Evolutionary conservation across 1,284 basidiomycete species (phyloP), one percentile per base, ranked within the genome.

Genomic region (Moesziomyces sp.): DNA sequence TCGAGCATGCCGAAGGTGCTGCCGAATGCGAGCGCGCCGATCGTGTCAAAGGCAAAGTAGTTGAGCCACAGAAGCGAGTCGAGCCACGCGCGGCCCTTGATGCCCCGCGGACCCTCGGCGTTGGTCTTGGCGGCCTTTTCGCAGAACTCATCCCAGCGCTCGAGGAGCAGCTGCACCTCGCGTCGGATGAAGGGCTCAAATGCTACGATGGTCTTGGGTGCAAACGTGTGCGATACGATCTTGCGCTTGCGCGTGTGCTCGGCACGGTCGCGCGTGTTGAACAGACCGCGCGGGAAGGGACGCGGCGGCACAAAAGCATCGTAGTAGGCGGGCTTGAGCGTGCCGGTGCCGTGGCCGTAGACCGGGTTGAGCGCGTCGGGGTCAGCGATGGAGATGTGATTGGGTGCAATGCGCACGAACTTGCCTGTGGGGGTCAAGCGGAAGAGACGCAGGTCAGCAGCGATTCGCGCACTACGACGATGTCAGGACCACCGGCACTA

Each of bases 241-340:
- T 93, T 94, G 84, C 93, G 89, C 85, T 94, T 94, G 58, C 93
- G 89, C 0, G 93, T 88, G 84, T 97, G 94, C 74, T 94, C 92
- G 6, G 85, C 83, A 48, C 93, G 88, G 79, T 91, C 90, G 48
- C 93, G 89, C 2, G 93, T 93, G 86, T 93, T 94, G 89, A 95
- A 94, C 38, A 93, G 86, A 1, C 91, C 79, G 18, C 79, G 73
- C 0, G 77, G 74, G 57, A 79, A 77, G 9, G 76, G 76, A 10
- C 90, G 52, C 46, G 80, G 74, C 11, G 80, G 66, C 18, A 71
- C 91, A 74, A 88, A 92, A 7, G 91, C 90, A 64, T 92, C 92
- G 85, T 94, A 93, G 85, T 93, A 82, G 13, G 59, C 61, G 7
- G 72, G 58, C 58, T 82, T 79, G 34, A 76, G 64, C 13, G 79